Evolutionary conservation across 2,329 filamentous ascomycete genomes (phyloP), one percentile per base, ranked within the genome.

Genomic region (Botrytis galanthina): DNA sequence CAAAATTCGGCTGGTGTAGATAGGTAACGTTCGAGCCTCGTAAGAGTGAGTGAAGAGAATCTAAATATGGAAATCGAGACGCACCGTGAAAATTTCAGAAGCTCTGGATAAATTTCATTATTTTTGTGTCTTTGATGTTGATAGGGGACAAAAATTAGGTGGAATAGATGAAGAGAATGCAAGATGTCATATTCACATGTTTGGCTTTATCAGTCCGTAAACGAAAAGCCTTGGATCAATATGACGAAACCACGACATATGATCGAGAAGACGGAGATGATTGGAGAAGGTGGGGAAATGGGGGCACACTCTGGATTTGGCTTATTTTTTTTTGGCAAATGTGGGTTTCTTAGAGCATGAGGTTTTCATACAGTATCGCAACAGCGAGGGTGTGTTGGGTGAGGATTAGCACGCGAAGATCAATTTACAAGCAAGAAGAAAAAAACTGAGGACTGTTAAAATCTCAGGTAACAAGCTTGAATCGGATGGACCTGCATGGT

Each of bases 401-500:
- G 44, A 67, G 46, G 37, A 57, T 66, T 32, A 54, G 42, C 70
- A 67, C 46, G 70, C 42, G 46, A 46, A 57, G 44, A 12, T 66
- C n/a, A 37, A 35, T 54, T 60, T 35, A 57, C 7, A 35, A n/a
- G 37, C 39, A 70, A 42, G 35, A 70, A 61, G 39, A 62, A 35
- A n/a, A 18, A 46, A 46, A 7, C 7, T 37, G 54, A 61, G 54
- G 14, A 62, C 51, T 42, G n/a, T 39, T 35, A 18, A 39, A 37
- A 26, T 26, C 26, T n/a, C 22, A 71, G 64, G 60, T 37, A 66
- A 29, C 42, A 66, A 46, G 32, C n/a, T 51, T 66, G 29, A 51
- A 61, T 73, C 48, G 63, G 51, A 69, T 68, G 71, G 71, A 73
- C 71, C 71, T 73, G 63, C 63, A 73, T 71, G 6, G 7, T 42